A percentile compares a stretch with the other conserved stretches of the same genome.
Conservation (phyloP, 106 monocot genomes). For the Dendrobium nobile region DNA sequence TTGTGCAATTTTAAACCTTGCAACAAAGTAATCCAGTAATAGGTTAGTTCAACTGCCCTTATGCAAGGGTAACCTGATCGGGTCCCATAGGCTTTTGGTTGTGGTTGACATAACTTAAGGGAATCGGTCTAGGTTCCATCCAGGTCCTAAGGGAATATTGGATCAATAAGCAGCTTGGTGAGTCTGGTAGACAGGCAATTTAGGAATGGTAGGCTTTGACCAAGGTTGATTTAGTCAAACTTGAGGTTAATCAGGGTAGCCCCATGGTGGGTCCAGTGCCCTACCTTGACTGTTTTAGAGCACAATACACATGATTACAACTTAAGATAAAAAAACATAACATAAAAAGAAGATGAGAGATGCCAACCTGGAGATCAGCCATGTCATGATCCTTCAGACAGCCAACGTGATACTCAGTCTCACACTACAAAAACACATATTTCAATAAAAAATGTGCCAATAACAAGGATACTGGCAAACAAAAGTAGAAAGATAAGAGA, state of each 20-base stretch:
- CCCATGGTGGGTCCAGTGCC: not conserved
- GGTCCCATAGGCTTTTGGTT: not conserved
- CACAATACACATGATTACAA: not conserved
- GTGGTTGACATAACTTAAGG: not conserved
- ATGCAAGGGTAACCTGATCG: not conserved
- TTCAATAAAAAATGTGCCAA: not conserved
- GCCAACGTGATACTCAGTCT: constrained; percentile 95
- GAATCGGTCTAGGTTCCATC: not conserved
- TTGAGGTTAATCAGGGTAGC: not conserved
- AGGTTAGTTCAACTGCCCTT: not conserved
- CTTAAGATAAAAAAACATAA: not conserved
- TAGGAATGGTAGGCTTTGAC: not conserved
- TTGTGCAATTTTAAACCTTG: no score
- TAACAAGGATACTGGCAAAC: not conserved
- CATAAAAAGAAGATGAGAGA: not conserved
- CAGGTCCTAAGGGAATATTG: not conserved
- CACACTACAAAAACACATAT: constrained; percentile 46
- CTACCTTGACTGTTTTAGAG: not conserved
- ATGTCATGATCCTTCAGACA: constrained; percentile 82
- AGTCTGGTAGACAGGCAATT: not conserved
- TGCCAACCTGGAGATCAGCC: constrained; percentile 68
- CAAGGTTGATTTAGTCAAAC: not conserved
- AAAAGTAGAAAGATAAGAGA: not conserved
- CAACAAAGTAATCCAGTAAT: not conserved
- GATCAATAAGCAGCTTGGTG: not conserved